phyloP scores from a whole-genome alignment of 331 rosid genomes.

The Quercus lobata region DNA sequence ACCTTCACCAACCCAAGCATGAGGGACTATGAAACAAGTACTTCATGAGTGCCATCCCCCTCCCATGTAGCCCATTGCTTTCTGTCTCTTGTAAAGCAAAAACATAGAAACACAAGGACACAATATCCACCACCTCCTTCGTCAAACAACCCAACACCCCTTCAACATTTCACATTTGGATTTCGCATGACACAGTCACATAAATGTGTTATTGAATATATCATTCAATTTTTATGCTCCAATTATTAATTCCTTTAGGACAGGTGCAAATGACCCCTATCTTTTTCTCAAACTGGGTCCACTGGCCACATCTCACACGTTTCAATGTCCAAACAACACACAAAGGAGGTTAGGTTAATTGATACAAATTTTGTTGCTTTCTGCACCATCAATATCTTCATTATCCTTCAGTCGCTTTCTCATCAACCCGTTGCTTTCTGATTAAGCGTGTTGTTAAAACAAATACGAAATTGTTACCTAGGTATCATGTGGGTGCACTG shows the following conservation, averaged over 20 bases:
- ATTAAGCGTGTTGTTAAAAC: neutral
- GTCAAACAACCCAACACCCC: neutral
- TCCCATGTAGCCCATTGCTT: neutral
- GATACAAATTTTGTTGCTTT: neutral
- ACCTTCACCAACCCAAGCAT: neutral
- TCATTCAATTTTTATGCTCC: neutral
- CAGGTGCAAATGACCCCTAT: neutral
- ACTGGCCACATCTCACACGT: neutral
- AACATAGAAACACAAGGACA: neutral
- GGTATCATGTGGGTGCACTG: neutral
- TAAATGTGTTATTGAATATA: neutral
- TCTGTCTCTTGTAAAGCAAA: neutral
- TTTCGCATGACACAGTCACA: neutral
- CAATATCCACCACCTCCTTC: neutral
- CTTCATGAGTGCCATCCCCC: neutral
- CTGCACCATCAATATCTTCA: neutral
- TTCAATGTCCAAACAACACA: neutral
- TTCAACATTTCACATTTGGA: neutral
- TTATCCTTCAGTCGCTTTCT: neutral
- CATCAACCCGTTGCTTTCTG: neutral
- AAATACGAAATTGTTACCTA: neutral
- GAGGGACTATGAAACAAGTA: neutral
- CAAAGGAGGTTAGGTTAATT: neutral
- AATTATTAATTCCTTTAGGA: neutral
- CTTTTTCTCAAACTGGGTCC: neutral